Percentiles rank a stretch among this genome's conserved stretches.
These are phyloP conservation scores for Jacaranda mimosifolia DNA, from an alignment of 257 asterid species.

Conservation along the genomic window DNA sequence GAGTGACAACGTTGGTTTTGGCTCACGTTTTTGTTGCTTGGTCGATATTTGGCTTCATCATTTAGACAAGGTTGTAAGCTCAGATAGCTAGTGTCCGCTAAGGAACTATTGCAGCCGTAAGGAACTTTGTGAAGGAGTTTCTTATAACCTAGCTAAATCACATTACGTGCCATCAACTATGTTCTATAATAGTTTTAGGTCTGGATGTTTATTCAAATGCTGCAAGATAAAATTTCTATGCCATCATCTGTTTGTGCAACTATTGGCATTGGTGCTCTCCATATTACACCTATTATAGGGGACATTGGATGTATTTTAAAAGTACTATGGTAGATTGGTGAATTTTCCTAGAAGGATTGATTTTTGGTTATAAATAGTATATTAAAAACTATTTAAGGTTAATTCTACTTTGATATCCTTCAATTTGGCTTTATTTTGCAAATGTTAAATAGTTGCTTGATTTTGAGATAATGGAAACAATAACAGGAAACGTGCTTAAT, in stretches of 20 bases:
- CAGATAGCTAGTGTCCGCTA: too few relatives aligned
- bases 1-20: too few relatives aligned
- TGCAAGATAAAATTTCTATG: slow-evolving; percentile 44
- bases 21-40: too few relatives aligned
- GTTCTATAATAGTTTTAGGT: slow-evolving; percentile 24
- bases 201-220: slow-evolving; percentile 47
- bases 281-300: slow-evolving; percentile 58
- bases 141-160: neutral
- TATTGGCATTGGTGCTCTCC: slow-evolving; percentile 46
- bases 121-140: neutral
- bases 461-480: slow-evolving; percentile 4
- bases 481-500: neutral
- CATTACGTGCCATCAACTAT: neutral
- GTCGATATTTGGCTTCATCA: too few relatives aligned
- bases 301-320: slow-evolving; percentile 68
- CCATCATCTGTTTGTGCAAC: slow-evolving; percentile 42
- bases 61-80: too few relatives aligned
- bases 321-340: slow-evolving; percentile 67
- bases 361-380: neutral
- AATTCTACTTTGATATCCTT: slow-evolving; percentile 18
- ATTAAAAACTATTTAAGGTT: neutral
- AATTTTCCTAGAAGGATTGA: slow-evolving; percentile 18
- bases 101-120: too few relatives aligned
- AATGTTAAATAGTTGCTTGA: neutral
- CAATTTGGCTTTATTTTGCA: neutral